Evolutionary conservation across 2,329 filamentous ascomycete species (phyloP).

Genomic region (Leptographium lundbergii): DNA sequence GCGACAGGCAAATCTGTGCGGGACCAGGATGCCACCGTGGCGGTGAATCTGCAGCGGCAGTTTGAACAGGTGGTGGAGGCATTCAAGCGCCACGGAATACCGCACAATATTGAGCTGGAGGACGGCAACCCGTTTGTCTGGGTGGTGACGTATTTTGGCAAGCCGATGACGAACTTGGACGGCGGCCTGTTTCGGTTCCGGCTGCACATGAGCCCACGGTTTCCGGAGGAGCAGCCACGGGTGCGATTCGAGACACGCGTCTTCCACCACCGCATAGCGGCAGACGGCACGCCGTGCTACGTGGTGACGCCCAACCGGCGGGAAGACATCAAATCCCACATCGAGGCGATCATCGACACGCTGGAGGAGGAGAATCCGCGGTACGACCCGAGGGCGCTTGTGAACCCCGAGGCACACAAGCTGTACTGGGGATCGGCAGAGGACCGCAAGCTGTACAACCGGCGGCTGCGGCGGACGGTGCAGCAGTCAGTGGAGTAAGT

Average conservation of each 20-base stretch:
- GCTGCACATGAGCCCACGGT: constrained; percentile 68
- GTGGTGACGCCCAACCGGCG: constrained; percentile 43
- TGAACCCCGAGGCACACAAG: constrained; percentile 75
- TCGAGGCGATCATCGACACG: constrained; percentile 67
- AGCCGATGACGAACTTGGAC: constrained; percentile 85
- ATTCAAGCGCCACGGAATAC: constrained; percentile 58
- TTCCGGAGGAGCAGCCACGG: constrained; percentile 79
- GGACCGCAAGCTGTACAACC: constrained; percentile 74
- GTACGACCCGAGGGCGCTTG: constrained; percentile 80
- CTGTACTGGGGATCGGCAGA: constrained; percentile 74
- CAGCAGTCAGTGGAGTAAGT: constrained; percentile 53
- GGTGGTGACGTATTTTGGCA: constrained; percentile 78
- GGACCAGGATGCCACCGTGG: constrained; percentile 57
- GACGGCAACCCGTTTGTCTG: constrained; percentile 83
- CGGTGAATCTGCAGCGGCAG: constrained; percentile 71
- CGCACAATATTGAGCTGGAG: constrained; percentile 64
- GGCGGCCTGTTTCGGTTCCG: constrained; percentile 78
- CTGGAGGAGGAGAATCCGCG: constrained; percentile 81
- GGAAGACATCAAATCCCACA: constrained; percentile 71
- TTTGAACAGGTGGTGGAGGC: constrained; percentile 69
- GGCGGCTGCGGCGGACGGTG: constrained; percentile 66
- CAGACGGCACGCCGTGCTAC: constrained; percentile 75
- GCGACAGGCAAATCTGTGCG: constrained; percentile 51
- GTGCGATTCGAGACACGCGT: constrained; percentile 68
- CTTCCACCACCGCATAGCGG: constrained; percentile 78